Percentiles rank a stretch among this genome's conserved stretches.
phyloP scores from a whole-genome alignment of 805 yeast genomes.

The Candida cerambycidarum region DNA sequence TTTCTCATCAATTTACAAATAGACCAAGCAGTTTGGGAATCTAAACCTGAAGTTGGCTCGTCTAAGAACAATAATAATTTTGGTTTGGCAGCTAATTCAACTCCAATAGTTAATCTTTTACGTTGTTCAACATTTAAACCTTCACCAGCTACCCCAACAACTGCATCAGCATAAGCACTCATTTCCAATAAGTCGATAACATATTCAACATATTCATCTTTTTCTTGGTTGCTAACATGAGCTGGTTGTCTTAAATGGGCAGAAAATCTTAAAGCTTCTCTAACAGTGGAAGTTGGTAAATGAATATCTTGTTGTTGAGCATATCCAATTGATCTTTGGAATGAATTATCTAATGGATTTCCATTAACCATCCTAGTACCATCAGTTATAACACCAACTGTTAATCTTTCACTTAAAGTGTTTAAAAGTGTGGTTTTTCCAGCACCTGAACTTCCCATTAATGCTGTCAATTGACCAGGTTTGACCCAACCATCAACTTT shows the following conservation, averaged over 20 bases:
- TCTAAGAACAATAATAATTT: constrained; percentile 38
- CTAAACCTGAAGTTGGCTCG: constrained; percentile 47
- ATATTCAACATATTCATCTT: constrained; percentile 66
- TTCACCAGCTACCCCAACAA: constrained; percentile 73
- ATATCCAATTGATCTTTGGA: constrained; percentile 77
- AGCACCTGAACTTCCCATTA: constrained; percentile 88
- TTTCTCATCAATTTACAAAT: constrained; percentile 41
- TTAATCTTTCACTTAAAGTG: constrained; percentile 68
- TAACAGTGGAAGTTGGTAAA: constrained; percentile 66
- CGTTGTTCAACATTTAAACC: constrained; percentile 48
- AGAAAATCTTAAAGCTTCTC: constrained; percentile 71
- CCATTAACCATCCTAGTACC: constrained; percentile 66
- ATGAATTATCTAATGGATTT: constrained; percentile 57
- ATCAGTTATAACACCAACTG: constrained; percentile 70
- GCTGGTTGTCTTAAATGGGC: constrained; percentile 71
- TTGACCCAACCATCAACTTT: constrained; percentile 63
- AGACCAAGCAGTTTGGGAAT: constrained; percentile 45
- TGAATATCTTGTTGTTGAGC: constrained; percentile 83
- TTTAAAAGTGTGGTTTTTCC: constrained; percentile 79
- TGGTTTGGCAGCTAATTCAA: constrained; percentile 43
- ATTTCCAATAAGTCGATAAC: constrained; percentile 67
- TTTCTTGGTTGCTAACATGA: constrained; percentile 55
- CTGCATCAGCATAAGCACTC: constrained; percentile 72
- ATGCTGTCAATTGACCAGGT: constrained; percentile 79
- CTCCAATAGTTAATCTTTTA: constrained; percentile 42